phyloP scores from a whole-genome alignment of 2,329 filamentous ascomycete species.

The Colletotrichum brevisporum region DNA sequence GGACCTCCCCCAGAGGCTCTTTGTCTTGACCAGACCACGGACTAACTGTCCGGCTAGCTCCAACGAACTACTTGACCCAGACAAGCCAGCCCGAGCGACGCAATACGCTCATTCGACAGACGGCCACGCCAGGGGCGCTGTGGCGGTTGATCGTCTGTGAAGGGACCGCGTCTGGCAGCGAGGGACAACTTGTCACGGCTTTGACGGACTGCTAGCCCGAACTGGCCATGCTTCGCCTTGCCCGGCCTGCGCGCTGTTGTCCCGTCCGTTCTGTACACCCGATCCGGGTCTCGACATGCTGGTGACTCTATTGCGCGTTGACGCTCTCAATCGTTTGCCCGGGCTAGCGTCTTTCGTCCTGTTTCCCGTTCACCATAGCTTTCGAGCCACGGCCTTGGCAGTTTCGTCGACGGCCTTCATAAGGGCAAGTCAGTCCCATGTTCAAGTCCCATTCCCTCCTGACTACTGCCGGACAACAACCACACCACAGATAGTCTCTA shows the following conservation, averaged over 20 bases:
- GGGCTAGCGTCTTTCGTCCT: background rate
- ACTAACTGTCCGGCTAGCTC: background rate
- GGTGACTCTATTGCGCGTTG: background rate
- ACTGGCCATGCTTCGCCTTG: background rate
- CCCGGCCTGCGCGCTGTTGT: constrained; percentile 6
- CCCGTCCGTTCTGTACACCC: constrained; percentile 2
- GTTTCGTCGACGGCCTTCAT: constrained; percentile 5
- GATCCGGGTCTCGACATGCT: constrained; percentile 33
- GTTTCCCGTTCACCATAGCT: constrained; percentile 5
- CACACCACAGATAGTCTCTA: background rate
- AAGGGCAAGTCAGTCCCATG: constrained; percentile 12
- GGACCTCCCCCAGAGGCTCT: constrained; percentile 9
- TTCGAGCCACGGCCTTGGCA: background rate
- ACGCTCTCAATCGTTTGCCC: background rate
- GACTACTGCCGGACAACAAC: background rate
- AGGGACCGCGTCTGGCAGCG: constrained; percentile 4
- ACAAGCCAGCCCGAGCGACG: constrained; percentile 17
- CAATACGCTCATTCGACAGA: constrained; percentile 1
- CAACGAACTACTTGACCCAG: background rate
- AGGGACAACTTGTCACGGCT: constrained; percentile 1
- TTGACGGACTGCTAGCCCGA: background rate
- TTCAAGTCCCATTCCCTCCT: background rate
- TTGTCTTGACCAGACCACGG: constrained; percentile 20
- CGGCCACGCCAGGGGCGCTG: constrained; percentile 8
- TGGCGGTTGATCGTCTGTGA: constrained; percentile 10